These are phyloP conservation scores for Fusarium zealandicum DNA, from an alignment of 2,329 filamentous ascomycete genomes.

Conservation along the genomic window DNA sequence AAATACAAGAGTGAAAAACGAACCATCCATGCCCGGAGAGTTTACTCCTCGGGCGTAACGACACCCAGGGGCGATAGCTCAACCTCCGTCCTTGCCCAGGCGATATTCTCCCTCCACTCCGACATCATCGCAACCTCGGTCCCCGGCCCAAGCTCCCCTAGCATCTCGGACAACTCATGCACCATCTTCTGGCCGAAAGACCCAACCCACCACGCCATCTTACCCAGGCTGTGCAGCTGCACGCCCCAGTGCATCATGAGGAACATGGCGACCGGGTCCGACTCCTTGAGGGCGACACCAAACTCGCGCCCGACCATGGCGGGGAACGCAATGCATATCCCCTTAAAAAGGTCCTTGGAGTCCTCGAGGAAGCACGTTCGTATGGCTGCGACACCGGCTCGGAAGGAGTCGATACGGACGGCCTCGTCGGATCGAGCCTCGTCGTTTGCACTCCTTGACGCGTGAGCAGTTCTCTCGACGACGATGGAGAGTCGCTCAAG, in stretches of 20 bases:
- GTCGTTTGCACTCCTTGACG: neutral
- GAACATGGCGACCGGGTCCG: constrained; percentile 48
- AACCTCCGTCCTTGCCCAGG: constrained; percentile 34
- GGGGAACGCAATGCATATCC: constrained; percentile 45
- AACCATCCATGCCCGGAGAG: neutral
- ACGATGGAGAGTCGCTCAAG: constrained; percentile 13
- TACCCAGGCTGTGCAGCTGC: constrained; percentile 39
- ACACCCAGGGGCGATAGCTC: constrained; percentile 2
- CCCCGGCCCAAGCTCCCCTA: constrained; percentile 6
- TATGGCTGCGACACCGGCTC: constrained; percentile 42
- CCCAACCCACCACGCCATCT: constrained; percentile 38
- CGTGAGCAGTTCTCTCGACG: constrained; percentile 24
- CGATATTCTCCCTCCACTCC: constrained; percentile 31
- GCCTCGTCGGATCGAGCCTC: constrained; percentile 1
- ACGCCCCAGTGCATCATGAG: constrained; percentile 50
- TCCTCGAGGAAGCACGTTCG: constrained; percentile 48
- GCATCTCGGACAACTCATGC: constrained; percentile 26
- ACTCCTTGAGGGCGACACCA: constrained; percentile 38
- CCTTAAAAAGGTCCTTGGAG: constrained; percentile 41
- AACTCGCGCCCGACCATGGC: constrained; percentile 44
- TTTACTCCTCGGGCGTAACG: neutral
- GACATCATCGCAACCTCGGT: constrained; percentile 2
- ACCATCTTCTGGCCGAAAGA: constrained; percentile 36
- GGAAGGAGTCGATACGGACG: constrained; percentile 14
- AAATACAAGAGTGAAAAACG: neutral